Base-by-base conservation (phyloP, 768 basidiomycete genomes). In the Leccinum aurantiacum region DNA sequence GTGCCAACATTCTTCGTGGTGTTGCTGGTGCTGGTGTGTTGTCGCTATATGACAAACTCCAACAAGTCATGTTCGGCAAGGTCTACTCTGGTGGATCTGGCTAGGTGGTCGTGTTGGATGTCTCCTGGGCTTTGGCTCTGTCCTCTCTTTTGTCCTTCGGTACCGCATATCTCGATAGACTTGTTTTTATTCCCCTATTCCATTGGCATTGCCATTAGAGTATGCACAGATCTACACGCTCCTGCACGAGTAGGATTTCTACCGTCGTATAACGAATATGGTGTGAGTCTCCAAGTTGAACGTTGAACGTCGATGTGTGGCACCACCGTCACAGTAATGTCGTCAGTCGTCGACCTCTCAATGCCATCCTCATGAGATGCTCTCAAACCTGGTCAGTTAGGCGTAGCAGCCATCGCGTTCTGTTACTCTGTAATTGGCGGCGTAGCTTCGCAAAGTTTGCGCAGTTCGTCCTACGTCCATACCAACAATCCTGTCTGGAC, bases 11-110 rank as follows among this genome's bases (percentile, higher is more conserved):
- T 66, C 93, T 98, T 71, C 95, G 96, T 88, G 96, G 96, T 86
- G 94, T 99, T 74, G 96, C 97, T 75, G 97, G 97, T 82, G 96
- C 96, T 77, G 96, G 96, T 93, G 97, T 98, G 70, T 79, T 99
- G 74, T 98, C 97, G 55, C 82, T 98, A 63, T 98, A 98, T 81
- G 97, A 98, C 88, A 96, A 98, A 82, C 87, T 97, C 73, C 96
- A 98, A 78, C 83, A 93, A 76, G 77, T 93, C 69, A 78, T 95
- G 84, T 98, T 98, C 80, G 95, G 95, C 87, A 97, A 96, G 86
- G 95, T 98, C 78, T 98, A 98, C 91, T 89, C 94, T 67, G 95
- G 93, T 82, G 93, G 91, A 88, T 76, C 62, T 57, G 72, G 74
- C 17, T 74, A 65, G 62, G 66, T 27, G 47, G 35, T 55, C 54